A percentile compares a stretch with the other conserved stretches of the same genome.
Conservation (phyloP, 73 alveolate species). For the Tetrahymena thermophila region DNA sequence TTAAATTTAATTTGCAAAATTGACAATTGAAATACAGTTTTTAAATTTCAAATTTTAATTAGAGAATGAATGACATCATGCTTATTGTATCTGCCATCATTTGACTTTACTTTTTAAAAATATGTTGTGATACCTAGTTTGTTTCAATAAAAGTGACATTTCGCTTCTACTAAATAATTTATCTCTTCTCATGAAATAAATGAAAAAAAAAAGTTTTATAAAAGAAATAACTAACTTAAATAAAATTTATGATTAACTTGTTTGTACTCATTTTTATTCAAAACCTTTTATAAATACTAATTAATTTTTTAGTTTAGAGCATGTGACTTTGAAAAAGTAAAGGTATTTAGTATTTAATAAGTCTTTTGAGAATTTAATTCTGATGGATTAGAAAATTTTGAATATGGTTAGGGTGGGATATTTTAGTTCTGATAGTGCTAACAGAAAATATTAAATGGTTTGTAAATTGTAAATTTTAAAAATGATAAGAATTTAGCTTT, state of each 20-base stretch:
- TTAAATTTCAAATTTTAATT: too few relatives aligned
- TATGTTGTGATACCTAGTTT: too few relatives aligned
- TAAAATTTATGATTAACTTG: too few relatives aligned
- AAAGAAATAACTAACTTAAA: background rate
- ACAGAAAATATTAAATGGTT: too few relatives aligned
- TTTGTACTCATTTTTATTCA: background rate
- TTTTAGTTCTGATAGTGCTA: background rate
- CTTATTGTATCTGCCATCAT: too few relatives aligned
- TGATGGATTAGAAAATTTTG: background rate
- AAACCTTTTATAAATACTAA: background rate
- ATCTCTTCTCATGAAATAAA: background rate
- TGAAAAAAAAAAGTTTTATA: too few relatives aligned
- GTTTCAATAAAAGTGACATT: background rate
- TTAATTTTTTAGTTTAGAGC: too few relatives aligned
- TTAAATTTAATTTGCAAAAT: too few relatives aligned
- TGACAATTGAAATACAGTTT: background rate
- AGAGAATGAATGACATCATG: background rate
- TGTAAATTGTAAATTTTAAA: too few relatives aligned
- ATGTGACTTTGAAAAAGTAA: background rate
- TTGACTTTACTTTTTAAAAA: too few relatives aligned
- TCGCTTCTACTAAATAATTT: background rate
- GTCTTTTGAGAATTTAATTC: background rate
- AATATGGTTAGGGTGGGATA: background rate
- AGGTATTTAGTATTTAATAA: background rate
- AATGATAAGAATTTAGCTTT: background rate